Evolutionary conservation across 768 basidiomycete genomes (phyloP), one percentile per base, ranked within the genome.

Genomic region (Leucocoprinus birnbaumii): DNA sequence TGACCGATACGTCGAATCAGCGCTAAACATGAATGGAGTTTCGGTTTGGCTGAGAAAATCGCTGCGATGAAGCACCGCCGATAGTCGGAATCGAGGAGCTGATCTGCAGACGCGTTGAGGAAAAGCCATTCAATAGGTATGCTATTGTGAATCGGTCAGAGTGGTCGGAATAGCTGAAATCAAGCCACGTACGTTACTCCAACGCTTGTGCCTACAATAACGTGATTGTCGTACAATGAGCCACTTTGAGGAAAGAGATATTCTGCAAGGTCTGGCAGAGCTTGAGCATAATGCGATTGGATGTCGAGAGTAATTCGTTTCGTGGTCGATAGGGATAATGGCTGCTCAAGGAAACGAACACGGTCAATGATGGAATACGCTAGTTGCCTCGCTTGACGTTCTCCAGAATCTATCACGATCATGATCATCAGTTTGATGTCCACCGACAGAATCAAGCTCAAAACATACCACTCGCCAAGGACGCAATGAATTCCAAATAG

Each of bases 1-100:
- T 55, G 54, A 9, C 35, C 47, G 14, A 68, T 53, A 25, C 65
- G 52, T 27, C 56, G 48, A 48, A 14, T 58, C 37, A 31, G 52
- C 55, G 38, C 63, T 43, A 41, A 25, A 74, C 31, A 55, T 7
- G 18, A 34, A 18, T 55, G 47, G 8, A 49, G 19, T 10, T 47
- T 43, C 2, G 48, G 47, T 19, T 13, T 19, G 5, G 38, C 19
- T 7, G 54, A 55, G 18, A 55, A 35, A 22, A 55, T 31, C 9
- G 19, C 40, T 1, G 54, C 46, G 16, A 48, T 22, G 25, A 55
- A 55, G 21, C 11, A 43, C 11, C 19, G 24, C 16, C 27, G 54
- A 41, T 55, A 55, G 21, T 49, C 48, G 22, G 40, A 24, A 14
- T 55, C 48, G 3, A 55, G 40, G 3, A 55, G 21, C 37, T 55